Percentiles rank a stretch among this genome's conserved stretches.
These are phyloP conservation scores for Penicillium sp. DNA, from an alignment of 2,329 filamentous ascomycete genomes.

Conservation along the genomic window DNA sequence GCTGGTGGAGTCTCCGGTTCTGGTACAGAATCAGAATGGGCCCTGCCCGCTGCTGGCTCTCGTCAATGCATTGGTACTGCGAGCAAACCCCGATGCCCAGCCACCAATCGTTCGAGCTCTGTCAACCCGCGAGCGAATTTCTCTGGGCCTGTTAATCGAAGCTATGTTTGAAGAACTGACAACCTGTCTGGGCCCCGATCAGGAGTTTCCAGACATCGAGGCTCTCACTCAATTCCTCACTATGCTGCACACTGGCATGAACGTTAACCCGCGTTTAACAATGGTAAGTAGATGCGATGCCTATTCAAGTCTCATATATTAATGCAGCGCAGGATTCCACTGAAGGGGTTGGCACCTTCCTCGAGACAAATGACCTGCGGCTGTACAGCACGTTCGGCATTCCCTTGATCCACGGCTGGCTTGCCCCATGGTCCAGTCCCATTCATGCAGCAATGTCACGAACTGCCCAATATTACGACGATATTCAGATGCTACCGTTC, in stretches of 20 bases:
- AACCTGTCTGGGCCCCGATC: slow-evolving; percentile 65
- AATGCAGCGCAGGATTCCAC: slow-evolving; percentile 28
- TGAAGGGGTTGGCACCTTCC: slow-evolving; percentile 67
- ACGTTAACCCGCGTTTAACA: slow-evolving; percentile 88
- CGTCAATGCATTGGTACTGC: slow-evolving; percentile 85
- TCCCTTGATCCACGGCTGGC: slow-evolving; percentile 89
- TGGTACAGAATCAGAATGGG: slow-evolving; percentile 90
- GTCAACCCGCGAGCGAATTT: slow-evolving; percentile 78
- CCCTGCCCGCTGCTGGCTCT: slow-evolving; percentile 90
- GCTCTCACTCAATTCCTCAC: slow-evolving; percentile 86
- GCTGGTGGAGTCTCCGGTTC: slow-evolving; percentile 73
- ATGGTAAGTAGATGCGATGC: slow-evolving; percentile 42
- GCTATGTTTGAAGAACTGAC: slow-evolving; percentile 92
- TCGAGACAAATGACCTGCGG: slow-evolving; percentile 81
- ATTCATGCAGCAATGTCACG: slow-evolving; percentile 68
- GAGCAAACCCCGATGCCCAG: slow-evolving; percentile 63
- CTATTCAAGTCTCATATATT: neutral
- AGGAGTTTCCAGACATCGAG: slow-evolving; percentile 75
- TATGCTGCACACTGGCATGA: slow-evolving; percentile 92
- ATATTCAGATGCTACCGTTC: slow-evolving; percentile 84
- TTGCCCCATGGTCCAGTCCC: slow-evolving; percentile 63
- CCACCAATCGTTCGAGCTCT: slow-evolving; percentile 76
- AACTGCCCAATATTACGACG: slow-evolving; percentile 80
- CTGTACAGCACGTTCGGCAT: slow-evolving; percentile 86
- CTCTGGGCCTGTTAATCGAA: slow-evolving; percentile 77